These are phyloP conservation scores for Leptographium wingfieldii DNA, from an alignment of 2,329 filamentous ascomycete species.

Conservation along the genomic window DNA sequence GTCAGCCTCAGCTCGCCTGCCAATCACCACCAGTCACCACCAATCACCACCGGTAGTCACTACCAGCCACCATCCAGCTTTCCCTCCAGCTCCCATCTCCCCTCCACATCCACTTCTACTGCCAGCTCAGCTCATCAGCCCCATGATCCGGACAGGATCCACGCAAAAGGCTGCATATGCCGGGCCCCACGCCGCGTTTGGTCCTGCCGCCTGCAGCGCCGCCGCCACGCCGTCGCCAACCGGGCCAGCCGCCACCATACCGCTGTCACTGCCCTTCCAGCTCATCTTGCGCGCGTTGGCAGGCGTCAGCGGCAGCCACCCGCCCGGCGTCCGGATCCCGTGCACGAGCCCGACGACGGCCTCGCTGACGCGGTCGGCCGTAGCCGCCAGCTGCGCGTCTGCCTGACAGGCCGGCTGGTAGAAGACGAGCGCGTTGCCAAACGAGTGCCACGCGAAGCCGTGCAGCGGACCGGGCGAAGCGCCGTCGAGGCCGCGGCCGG, in stretches of 20 bases:
- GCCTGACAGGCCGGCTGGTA: conserved; percentile 5
- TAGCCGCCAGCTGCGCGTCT: conserved; percentile 1
- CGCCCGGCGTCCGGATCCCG: background rate
- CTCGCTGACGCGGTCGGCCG: conserved; percentile 1
- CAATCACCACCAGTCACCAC: no score
- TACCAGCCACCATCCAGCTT: no score
- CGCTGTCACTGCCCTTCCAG: conserved; percentile 3
- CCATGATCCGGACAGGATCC: background rate
- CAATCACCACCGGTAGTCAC: no score
- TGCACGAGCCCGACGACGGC: background rate
- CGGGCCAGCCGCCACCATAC: background rate
- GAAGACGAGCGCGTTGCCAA: conserved; percentile 6
- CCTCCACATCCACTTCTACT: no score
- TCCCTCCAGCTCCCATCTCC: background rate
- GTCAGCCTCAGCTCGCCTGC: no score
- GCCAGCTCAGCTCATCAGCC: background rate
- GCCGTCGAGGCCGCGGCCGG: conserved; percentile 1
- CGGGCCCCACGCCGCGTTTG: background rate
- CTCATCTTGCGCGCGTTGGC: background rate
- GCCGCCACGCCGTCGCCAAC: background rate
- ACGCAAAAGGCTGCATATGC: background rate
- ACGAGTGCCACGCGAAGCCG: conserved; percentile 7
- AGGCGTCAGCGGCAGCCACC: background rate
- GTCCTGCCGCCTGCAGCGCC: background rate
- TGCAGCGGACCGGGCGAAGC: background rate